phyloP scores from a whole-genome alignment of 2,329 filamentous ascomycete genomes.

The Exophiala sp. region DNA sequence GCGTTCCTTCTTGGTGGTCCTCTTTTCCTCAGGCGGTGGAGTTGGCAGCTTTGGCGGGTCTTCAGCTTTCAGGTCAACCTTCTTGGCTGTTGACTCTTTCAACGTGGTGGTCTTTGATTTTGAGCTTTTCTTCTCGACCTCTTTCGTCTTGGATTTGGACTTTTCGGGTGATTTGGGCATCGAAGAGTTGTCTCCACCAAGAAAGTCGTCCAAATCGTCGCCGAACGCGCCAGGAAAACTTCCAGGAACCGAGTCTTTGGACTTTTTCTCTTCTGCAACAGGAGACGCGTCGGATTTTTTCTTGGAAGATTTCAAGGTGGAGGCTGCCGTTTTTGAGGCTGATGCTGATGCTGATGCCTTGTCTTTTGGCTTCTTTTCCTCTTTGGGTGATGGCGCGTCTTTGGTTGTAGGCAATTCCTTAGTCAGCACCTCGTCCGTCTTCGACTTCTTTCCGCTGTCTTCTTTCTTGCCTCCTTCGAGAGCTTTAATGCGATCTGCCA shows the following conservation, averaged over 20 bases:
- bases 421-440: conserved; percentile 37
- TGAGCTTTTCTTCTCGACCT: conserved; percentile 22
- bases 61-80: conserved; percentile 28
- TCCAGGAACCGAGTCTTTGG: conserved; percentile 50
- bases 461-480: conserved; percentile 41
- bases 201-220: conserved; percentile 40
- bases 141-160: conserved; percentile 20
- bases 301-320: conserved; percentile 22
- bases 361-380: conserved; percentile 41
- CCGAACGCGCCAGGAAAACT: conserved; percentile 55
- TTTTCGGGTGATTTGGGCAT: conserved; percentile 19
- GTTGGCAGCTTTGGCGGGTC: conserved; percentile 42
- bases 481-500: conserved; percentile 53
- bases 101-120: conserved; percentile 31
- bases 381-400: conserved; percentile 34
- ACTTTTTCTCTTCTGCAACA: conserved; percentile 36
- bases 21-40: conserved; percentile 55
- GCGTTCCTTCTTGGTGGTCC: conserved; percentile 68
- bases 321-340: conserved; percentile 21
- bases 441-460: conserved; percentile 38
- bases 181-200: conserved; percentile 29
- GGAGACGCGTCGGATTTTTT: conserved; percentile 24
- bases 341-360: conserved; percentile 39
- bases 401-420: conserved; percentile 39
- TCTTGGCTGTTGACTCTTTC: conserved; percentile 29